phyloP scores from a whole-genome alignment of 192 early-diverging fungal species.

The Podila epigama region DNA sequence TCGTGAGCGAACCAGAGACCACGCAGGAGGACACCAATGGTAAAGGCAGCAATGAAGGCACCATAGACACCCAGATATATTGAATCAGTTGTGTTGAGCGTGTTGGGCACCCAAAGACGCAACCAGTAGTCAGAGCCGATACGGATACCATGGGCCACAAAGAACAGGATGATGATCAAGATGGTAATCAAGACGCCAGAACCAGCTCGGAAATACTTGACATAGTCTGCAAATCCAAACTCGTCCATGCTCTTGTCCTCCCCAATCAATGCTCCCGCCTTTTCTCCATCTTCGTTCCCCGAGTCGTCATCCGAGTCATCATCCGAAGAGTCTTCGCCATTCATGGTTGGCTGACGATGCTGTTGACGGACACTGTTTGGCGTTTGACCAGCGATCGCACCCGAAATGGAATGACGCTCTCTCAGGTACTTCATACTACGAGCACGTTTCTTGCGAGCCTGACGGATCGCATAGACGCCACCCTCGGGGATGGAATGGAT shows the following conservation, averaged over 20 bases:
- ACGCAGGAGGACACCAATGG: slow-evolving; percentile 5
- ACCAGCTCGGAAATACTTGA: slow-evolving; percentile 21
- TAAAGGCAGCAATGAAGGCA: slow-evolving; percentile 18
- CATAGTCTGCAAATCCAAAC: slow-evolving; percentile 27
- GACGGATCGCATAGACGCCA: neutral
- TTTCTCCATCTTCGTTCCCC: neutral
- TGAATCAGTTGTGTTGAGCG: slow-evolving; percentile 1
- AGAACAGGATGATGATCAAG: slow-evolving; percentile 8
- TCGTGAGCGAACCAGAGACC: slow-evolving; percentile 30
- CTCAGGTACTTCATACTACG: neutral
- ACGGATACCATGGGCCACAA: slow-evolving; percentile 23
- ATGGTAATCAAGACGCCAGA: slow-evolving; percentile 16
- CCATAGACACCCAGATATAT: slow-evolving; percentile 27
- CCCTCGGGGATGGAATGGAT: slow-evolving; percentile 15
- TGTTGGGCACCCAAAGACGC: slow-evolving; percentile 32
- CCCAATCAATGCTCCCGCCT: slow-evolving; percentile 6
- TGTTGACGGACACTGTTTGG: slow-evolving; percentile 2
- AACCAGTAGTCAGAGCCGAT: slow-evolving; percentile 30
- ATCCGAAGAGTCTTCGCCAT: neutral
- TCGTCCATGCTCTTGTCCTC: slow-evolving; percentile 37
- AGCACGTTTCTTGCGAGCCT: neutral
- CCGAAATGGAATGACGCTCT: slow-evolving; percentile 9
- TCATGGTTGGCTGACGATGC: neutral
- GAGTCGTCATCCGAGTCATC: slow-evolving; percentile 3
- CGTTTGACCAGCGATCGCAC: neutral